Evolutionary conservation across 495 filamentous ascomycete genomes (phyloP).

Genomic region (Penicillium antarcticum): DNA sequence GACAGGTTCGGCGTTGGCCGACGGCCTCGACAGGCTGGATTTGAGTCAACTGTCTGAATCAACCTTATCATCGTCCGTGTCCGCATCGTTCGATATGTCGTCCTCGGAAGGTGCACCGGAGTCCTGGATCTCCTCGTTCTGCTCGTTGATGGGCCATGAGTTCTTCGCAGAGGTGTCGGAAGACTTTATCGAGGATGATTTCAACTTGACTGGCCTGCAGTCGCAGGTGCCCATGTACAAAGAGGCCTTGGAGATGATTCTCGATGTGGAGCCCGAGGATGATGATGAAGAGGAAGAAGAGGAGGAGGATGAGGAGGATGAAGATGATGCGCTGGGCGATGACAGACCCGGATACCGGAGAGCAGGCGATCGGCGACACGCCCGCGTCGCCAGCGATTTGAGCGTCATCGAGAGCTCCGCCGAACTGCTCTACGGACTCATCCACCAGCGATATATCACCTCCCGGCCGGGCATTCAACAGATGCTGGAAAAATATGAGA

Average conservation of each 20-base stretch:
- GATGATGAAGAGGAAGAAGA: conserved; percentile 76
- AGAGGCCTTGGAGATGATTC: conserved; percentile 94
- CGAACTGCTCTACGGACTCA: conserved; percentile 94
- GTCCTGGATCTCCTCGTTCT: conserved; percentile 97
- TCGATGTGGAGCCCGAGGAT: conserved; percentile 95
- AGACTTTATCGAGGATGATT: conserved; percentile 99
- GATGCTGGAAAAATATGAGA: conserved; percentile 98
- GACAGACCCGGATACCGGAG: conserved; percentile 60
- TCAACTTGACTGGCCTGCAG: conserved; percentile 94
- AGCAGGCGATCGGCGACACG: conserved; percentile 68
- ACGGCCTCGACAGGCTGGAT: conserved; percentile 51
- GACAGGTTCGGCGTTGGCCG: conserved; percentile 50
- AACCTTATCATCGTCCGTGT: conserved; percentile 45
- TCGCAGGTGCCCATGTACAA: conserved; percentile 98
- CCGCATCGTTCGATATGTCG: conserved; percentile 53
- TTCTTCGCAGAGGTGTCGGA: conserved; percentile 99
- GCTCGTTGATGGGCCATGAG: conserved; percentile 90
- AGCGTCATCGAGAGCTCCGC: conserved; percentile 95
- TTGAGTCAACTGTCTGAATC: conserved; percentile 50
- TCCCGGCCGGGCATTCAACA: conserved; percentile 96
- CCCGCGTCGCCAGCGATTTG: conserved; percentile 84
- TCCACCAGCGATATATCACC: conserved; percentile 98
- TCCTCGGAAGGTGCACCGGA: conserved; percentile 82
- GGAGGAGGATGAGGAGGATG: conserved; percentile 76
- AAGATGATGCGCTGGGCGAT: conserved; percentile 69